Base-by-base conservation (phyloP, 768 basidiomycete species). In the Neoboletus magnificus region DNA sequence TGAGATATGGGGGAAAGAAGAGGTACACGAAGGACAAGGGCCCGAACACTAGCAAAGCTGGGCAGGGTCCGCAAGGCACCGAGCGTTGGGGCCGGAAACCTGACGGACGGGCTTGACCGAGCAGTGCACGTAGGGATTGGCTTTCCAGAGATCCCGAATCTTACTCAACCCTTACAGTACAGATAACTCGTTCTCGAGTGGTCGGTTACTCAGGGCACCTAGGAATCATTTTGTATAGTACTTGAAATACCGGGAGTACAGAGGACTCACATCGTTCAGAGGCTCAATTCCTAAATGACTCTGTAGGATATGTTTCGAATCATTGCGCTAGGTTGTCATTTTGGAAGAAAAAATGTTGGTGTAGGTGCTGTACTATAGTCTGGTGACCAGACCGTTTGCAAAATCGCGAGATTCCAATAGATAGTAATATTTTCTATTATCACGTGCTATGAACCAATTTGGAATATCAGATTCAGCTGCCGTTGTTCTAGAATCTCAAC, bases 31-130 rank as follows among this genome's bases (percentile, higher is more conserved):
- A 62, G 42, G 61, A 59, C n/a, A 71, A 74, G 41, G 72, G 69
- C 0, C 56, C 66, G 10, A 74, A 74, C 55, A 73, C 67, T 39
- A 75, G 74, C 51, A 59, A 62, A 16, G 23, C 54, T 0, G 61
- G 57, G 10, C 71, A 77, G 36, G 76, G 78, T 0, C 78, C 79
- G 0, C 63, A 73, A 30, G 75, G 68, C 6, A 71, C 69, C 25
- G 72, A 66, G 35, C 75, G 71, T 33, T 56, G 62, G 12, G 78
- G 79, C 4, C 65, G 75, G 52, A 70, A 71, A 49, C 68, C 72
- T 9, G 65, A 71, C 53, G 58, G 66, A 39, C 58, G 55, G 41
- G 13, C 47, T 29, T 65, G 47, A 71, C 11, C 32, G 9, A 27
- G 29, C n/a, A 27, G 44, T 18, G 40, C 20, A 20, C 18, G 23